Percentiles rank a stretch among this genome's conserved stretches.
Evolutionary conservation across 768 basidiomycete genomes (phyloP).

Genomic region (Pleurotus djamor): DNA sequence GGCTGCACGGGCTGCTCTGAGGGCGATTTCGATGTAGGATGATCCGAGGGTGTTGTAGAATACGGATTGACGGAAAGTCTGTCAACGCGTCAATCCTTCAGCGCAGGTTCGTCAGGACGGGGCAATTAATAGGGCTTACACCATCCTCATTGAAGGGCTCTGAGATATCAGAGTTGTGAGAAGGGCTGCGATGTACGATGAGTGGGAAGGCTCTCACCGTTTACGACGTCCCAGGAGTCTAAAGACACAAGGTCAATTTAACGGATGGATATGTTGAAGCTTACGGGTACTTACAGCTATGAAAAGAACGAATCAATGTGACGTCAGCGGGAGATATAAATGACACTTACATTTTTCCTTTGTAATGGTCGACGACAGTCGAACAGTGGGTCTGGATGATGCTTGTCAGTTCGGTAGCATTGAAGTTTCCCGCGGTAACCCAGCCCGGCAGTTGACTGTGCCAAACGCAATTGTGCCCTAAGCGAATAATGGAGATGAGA

Average conservation of each 20-base stretch:
- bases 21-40: constrained; percentile 48
- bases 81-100: neutral
- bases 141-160: constrained; percentile 64
- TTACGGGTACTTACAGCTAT: constrained; percentile 1
- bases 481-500: neutral
- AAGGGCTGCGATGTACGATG: neutral
- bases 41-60: constrained; percentile 52
- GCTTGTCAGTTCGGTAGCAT: constrained; percentile 22
- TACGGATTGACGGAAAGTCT: constrained; percentile 45
- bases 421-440: constrained; percentile 27
- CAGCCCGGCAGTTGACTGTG: constrained; percentile 40
- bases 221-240: constrained; percentile 55
- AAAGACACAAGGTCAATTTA: neutral
- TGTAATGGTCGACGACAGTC: constrained; percentile 33
- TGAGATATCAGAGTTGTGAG: constrained; percentile 13
- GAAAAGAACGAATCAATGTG: neutral
- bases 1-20: constrained; percentile 30
- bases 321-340: neutral
- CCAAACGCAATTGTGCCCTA: constrained; percentile 37
- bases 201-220: constrained; percentile 25
- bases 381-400: constrained; percentile 30
- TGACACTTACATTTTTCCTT: constrained; percentile 30
- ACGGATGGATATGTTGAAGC: constrained; percentile 15
- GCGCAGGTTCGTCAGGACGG: neutral
- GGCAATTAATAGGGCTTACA: neutral